Evolutionary conservation across 108 stramenopile genomes (phyloP).

Genomic region (Discostella pseudostelligera): DNA sequence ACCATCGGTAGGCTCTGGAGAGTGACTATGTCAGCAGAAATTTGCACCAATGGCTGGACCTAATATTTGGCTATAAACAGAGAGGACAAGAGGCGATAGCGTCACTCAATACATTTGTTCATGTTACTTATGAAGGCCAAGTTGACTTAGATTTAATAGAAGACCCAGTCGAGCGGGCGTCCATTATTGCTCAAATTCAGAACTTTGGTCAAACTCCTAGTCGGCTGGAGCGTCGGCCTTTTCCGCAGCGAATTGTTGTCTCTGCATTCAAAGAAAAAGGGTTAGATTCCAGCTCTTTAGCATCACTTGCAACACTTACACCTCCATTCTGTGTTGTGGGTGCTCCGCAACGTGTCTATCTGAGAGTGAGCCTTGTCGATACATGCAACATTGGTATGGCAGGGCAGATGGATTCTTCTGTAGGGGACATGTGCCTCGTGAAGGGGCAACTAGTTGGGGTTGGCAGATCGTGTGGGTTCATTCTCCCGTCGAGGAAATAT

Average conservation of each 20-base stretch:
- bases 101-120: conserved; percentile 92
- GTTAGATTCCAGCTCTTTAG: conserved; percentile 82
- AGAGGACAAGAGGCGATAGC: conserved; percentile 84
- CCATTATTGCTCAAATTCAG: conserved; percentile 95
- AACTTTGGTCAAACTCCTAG: conserved; percentile 99
- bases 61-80: conserved; percentile 97
- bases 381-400: conserved; percentile 69
- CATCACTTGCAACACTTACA: conserved; percentile 80
- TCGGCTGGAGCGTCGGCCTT: conserved; percentile 78
- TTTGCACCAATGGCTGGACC: conserved; percentile 95
- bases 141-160: conserved; percentile 91
- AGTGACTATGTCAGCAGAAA: conserved; percentile 88
- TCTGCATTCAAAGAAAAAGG: conserved; percentile 55
- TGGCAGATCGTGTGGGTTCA: conserved; percentile 71
- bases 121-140: conserved; percentile 97
- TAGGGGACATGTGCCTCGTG: conserved; percentile 83
- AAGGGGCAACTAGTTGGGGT: conserved; percentile 83
- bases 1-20: conserved; percentile 69
- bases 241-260: conserved; percentile 56
- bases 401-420: conserved; percentile 68
- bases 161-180: conserved; percentile 84
- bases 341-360: conserved; percentile 74
- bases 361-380: conserved; percentile 58
- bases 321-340: conserved; percentile 96
- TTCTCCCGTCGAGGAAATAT: conserved; percentile 76